Percentiles rank a stretch among this genome's conserved stretches.
Conservation (phyloP, 169 alveolate species). For the Cryptosporidium ubiquitum region DNA sequence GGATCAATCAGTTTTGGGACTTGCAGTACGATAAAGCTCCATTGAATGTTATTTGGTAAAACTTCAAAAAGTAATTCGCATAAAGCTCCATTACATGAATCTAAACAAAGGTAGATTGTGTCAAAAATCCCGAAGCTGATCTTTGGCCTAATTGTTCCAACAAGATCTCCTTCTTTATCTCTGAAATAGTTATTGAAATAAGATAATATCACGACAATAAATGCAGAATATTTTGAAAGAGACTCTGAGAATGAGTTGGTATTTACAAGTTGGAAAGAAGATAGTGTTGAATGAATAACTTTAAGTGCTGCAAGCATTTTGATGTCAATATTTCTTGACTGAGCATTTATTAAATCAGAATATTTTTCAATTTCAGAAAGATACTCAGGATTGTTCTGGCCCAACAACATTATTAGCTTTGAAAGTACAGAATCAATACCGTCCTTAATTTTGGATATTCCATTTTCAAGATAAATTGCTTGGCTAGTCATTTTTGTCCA, state of each 20-base stretch:
- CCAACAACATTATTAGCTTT: constrained; percentile 6
- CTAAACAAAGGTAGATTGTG: constrained; percentile 25
- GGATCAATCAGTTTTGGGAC: constrained; percentile 41
- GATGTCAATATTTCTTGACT: constrained; percentile 16
- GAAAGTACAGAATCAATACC: constrained; percentile 50
- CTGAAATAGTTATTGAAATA: constrained; percentile 37
- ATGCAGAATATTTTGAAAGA: constrained; percentile 20
- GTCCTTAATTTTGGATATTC: neutral
- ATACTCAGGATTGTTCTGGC: neutral
- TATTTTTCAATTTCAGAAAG: constrained; percentile 9
- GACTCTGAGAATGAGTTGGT: neutral
- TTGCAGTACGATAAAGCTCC: constrained; percentile 59
- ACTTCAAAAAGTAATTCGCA: constrained; percentile 33
- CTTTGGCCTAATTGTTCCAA: constrained; percentile 35
- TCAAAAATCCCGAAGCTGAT: constrained; percentile 50
- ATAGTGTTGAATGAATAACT: neutral
- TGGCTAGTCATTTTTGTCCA: constrained; percentile 49
- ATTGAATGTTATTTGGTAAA: constrained; percentile 38
- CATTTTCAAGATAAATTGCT: neutral
- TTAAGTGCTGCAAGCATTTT: constrained; percentile 29
- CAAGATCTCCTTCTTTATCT: neutral
- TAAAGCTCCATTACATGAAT: constrained; percentile 32
- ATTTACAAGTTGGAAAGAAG: constrained; percentile 9
- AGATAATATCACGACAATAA: neutral
- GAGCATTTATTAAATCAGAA: neutral